Conservation (phyloP, 1,284 basidiomycete genomes). For the Pseudozyma thailandica region DNA sequence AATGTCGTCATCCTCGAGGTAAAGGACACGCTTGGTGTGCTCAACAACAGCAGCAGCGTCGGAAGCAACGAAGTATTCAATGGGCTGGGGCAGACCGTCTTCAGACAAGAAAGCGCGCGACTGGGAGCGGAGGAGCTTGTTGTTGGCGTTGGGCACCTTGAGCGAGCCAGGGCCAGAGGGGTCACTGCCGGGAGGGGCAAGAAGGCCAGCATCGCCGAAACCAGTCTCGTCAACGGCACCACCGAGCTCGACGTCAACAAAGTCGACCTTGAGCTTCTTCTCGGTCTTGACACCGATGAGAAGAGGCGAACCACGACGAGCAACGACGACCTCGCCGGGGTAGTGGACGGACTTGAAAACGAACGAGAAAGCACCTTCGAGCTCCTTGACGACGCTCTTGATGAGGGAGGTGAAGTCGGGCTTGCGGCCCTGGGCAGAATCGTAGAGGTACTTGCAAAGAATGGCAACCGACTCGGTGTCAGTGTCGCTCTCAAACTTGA, state of each 20-base stretch:
- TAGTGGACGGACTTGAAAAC: slow-evolving; percentile 98
- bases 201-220: slow-evolving; percentile 69
- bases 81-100: slow-evolving; percentile 96
- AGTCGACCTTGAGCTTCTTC: slow-evolving; percentile 99
- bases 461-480: slow-evolving; percentile 98
- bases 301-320: slow-evolving; percentile 95
- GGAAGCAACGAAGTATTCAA: slow-evolving; percentile 99
- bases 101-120: slow-evolving; percentile 98
- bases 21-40: slow-evolving; percentile 98
- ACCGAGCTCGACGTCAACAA: slow-evolving; percentile 88
- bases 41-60: slow-evolving; percentile 96
- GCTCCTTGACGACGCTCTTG: slow-evolving; percentile 96
- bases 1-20: slow-evolving; percentile 99
- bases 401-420: slow-evolving; percentile 89
- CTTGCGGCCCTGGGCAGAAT: slow-evolving; percentile 88
- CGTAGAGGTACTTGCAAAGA: slow-evolving; percentile 95
- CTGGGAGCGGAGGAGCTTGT: slow-evolving; percentile 90
- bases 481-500: slow-evolving; percentile 93
- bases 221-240: slow-evolving; percentile 52
- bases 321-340: slow-evolving; percentile 94
- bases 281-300: slow-evolving; percentile 99
- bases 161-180: slow-evolving; percentile 66
- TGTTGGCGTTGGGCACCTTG: slow-evolving; percentile 57
- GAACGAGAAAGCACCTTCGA: slow-evolving; percentile 99
- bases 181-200: slow-evolving; percentile 76